Evolutionary conservation across 306 rosid species (phyloP).

Genomic region (Cajanus cajan): DNA sequence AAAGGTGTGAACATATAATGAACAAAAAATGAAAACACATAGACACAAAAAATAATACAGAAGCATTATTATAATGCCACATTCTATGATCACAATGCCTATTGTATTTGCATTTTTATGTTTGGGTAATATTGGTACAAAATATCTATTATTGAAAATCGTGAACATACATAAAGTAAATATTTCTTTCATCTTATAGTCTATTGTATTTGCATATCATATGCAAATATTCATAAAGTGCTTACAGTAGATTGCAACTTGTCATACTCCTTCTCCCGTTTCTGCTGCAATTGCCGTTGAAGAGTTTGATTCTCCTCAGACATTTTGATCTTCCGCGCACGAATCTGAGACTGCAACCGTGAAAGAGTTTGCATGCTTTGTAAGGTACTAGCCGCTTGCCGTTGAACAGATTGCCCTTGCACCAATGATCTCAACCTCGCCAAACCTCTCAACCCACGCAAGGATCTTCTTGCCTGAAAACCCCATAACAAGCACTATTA

Average conservation of each 20-base stretch:
- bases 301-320: conserved; percentile 86
- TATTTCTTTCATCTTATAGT: too few relatives aligned
- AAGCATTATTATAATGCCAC: not conserved
- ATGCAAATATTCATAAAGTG: conserved; percentile 3
- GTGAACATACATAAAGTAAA: too few relatives aligned
- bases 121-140: too few relatives aligned
- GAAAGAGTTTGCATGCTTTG: conserved; percentile 93
- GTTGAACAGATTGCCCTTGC: conserved; percentile 74
- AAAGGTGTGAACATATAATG: not conserved
- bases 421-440: conserved; percentile 76
- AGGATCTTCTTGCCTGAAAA: conserved; percentile 73
- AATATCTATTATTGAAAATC: too few relatives aligned
- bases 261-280: conserved; percentile 62
- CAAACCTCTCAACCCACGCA: conserved; percentile 76
- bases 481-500: conserved; percentile 1
- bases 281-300: conserved; percentile 65
- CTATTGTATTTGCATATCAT: not conserved
- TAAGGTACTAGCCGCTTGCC: conserved; percentile 75
- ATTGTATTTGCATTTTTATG: not conserved
- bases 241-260: conserved; percentile 63
- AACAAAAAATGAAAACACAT: not conserved
- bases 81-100: not conserved
- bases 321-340: conserved; percentile 68
- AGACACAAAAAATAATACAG: not conserved
- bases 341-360: conserved; percentile 74